Evolutionary conservation across 2,329 filamentous ascomycete species (phyloP).

Genomic region (Neonectria faginata): DNA sequence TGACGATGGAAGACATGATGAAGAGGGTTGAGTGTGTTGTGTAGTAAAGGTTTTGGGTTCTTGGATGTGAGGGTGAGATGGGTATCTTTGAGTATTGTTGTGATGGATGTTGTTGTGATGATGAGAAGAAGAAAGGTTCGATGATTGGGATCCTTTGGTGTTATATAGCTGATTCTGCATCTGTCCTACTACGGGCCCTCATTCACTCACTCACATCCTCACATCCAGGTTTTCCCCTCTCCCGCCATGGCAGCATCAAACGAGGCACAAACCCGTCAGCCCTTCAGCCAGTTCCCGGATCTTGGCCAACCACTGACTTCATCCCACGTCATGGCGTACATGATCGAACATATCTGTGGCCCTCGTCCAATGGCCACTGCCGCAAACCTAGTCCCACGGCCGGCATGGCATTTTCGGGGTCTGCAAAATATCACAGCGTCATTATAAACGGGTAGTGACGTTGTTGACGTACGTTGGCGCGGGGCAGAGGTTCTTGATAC

Average conservation of each 20-base stretch:
- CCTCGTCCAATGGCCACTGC: constrained; percentile 20
- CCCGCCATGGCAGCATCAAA: constrained; percentile 4
- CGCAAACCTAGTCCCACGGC: constrained; percentile 30
- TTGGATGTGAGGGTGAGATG: constrained; percentile 15
- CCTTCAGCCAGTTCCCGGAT: constrained; percentile 1
- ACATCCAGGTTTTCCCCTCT: background rate
- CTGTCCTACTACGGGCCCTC: constrained; percentile 6
- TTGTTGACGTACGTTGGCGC: constrained; percentile 35
- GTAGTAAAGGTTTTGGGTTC: constrained; percentile 13
- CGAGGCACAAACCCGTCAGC: background rate
- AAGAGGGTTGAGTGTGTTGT: constrained; percentile 8
- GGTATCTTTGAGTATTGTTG: constrained; percentile 31
- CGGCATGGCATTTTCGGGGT: constrained; percentile 20
- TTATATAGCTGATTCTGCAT: constrained; percentile 40
- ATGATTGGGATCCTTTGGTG: constrained; percentile 19
- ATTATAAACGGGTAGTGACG: constrained; percentile 41
- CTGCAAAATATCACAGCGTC: constrained; percentile 38
- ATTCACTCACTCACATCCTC: constrained; percentile 25
- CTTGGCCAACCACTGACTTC: constrained; percentile 34
- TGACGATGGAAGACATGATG: constrained; percentile 68
- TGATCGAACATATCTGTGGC: constrained; percentile 27
- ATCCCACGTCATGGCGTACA: constrained; percentile 43
- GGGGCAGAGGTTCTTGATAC: constrained; percentile 14
- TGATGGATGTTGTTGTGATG: constrained; percentile 25
- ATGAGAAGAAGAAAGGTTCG: constrained; percentile 25